phyloP scores from a whole-genome alignment of 805 yeast genomes.

The Wickerhamomyces sydowiorum region DNA sequence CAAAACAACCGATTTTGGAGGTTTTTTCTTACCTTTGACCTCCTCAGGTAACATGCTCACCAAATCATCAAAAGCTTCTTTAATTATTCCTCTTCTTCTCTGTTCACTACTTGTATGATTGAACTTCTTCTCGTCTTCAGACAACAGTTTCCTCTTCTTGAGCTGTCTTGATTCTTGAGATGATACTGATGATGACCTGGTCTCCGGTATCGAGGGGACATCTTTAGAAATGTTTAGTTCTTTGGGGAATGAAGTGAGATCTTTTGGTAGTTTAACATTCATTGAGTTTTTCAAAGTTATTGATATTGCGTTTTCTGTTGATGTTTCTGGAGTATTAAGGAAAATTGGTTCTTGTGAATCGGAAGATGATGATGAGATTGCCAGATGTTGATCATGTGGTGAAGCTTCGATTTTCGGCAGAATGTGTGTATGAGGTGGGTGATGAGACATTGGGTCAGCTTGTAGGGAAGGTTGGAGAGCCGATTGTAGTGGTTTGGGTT shows the following conservation, averaged over 20 bases:
- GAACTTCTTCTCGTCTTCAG: conserved; percentile 21
- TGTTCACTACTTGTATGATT: conserved; percentile 24
- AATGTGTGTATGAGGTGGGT: not conserved
- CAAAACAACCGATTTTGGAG: conserved; percentile 17
- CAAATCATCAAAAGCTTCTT: conserved; percentile 18
- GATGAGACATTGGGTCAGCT: not conserved
- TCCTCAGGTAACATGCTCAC: conserved; percentile 12
- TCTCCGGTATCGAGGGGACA: not conserved
- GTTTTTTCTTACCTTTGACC: conserved; percentile 8
- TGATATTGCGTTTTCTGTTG: not conserved
- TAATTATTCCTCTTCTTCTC: conserved; percentile 18
- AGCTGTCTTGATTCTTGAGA: not conserved
- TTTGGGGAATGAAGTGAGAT: not conserved
- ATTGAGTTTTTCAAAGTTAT: not conserved
- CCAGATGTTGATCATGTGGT: not conserved
- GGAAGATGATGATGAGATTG: too few relatives aligned
- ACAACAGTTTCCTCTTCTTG: conserved; percentile 15
- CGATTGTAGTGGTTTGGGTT: too few relatives aligned
- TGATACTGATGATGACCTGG: not conserved
- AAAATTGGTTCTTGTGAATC: not conserved
- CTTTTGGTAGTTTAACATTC: not conserved
- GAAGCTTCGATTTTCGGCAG: not conserved
- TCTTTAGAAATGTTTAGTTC: conserved; percentile 1
- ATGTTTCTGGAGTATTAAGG: not conserved
- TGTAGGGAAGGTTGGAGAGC: not conserved